Base-by-base conservation (phyloP, 129 eudicot genomes). In the Centaurea solstitialis region DNA sequence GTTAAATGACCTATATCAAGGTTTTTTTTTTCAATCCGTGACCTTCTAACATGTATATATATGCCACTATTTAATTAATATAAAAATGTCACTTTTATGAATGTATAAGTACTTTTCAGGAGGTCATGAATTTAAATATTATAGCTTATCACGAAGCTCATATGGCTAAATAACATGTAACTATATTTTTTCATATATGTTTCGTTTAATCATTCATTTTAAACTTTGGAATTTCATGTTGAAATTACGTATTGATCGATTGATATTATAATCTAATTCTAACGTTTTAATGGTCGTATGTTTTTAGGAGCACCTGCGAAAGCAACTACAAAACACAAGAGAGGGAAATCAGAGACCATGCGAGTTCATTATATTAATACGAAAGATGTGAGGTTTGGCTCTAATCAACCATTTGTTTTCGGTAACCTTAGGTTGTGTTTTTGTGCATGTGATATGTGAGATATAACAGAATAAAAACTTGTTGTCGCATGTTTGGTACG, bases 311-410 rank as follows among this genome's bases (percentile, higher is more conserved):
- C 79, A 21, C 82, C 86, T 24, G 18, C 79, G 21, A 86, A 77
- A 73, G 85, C 77, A 38, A 9, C 80, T 50, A 9, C 38, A 50
- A 89, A 82, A 72, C 98, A 93, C 78, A 90, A 92, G 81, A 85
- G 99, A 80, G 94, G 98, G 59, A 93, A 89, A 78, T 96, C 99
- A 62, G 98, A 91, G 87, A 96, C 98, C 15, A 79, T 87, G 84
- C 89, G 99, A 0, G 83, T 77, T 75, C 97, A 93, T 82, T 96
- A 96, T 85, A 96, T 96, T 68, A 85, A 89, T 47, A 87, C 86
- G 39, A 93, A 93, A 80, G 99, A 96, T 81, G 88, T 93, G 95
- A 96, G 98, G 99, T 96, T 88, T 84, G 94, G 87, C 86, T 74
- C 80, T 24, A 68, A 74, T 17, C 22, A 57, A 57, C 22, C 7